A percentile compares a stretch with the other conserved stretches of the same genome.
phyloP scores from a whole-genome alignment of 352 stramenopile species.

The Phytopythium aichiense region DNA sequence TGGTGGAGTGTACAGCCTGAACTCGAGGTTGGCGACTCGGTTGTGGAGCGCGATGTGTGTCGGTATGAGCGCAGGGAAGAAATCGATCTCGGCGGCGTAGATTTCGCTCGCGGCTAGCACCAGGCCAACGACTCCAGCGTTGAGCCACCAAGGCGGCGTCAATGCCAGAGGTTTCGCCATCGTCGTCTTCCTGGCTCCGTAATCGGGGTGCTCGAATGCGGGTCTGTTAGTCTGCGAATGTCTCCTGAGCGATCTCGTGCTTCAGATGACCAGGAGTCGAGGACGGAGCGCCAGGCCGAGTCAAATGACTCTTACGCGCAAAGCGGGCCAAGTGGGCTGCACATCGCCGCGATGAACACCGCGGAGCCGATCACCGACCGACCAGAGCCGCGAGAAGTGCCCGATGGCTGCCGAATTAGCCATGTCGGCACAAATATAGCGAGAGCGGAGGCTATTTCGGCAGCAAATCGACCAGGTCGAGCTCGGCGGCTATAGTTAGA shows the following conservation, averaged over 20 bases:
- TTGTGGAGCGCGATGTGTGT: background rate
- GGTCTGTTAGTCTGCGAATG: background rate
- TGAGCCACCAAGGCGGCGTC: background rate
- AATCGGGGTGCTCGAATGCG: background rate
- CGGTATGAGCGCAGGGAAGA: slow-evolving; percentile 1
- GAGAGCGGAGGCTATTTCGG: background rate
- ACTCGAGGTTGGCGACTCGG: background rate
- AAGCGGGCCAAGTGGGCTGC: background rate
- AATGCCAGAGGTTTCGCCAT: background rate
- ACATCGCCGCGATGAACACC: background rate
- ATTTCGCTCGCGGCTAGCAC: background rate
- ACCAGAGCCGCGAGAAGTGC: background rate
- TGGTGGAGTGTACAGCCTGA: slow-evolving; percentile 28
- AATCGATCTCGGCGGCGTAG: background rate
- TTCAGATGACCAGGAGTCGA: background rate
- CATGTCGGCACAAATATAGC: background rate
- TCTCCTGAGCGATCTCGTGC: background rate
- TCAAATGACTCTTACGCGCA: background rate
- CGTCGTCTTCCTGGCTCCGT: background rate
- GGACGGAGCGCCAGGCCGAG: background rate
- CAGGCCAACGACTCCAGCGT: background rate
- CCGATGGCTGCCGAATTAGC: background rate
- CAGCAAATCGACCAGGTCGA: background rate
- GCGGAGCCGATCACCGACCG: background rate
- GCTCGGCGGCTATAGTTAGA: background rate